phyloP scores from a whole-genome alignment of 2,329 filamentous ascomycete species.

The Sarocladium oryzae region DNA sequence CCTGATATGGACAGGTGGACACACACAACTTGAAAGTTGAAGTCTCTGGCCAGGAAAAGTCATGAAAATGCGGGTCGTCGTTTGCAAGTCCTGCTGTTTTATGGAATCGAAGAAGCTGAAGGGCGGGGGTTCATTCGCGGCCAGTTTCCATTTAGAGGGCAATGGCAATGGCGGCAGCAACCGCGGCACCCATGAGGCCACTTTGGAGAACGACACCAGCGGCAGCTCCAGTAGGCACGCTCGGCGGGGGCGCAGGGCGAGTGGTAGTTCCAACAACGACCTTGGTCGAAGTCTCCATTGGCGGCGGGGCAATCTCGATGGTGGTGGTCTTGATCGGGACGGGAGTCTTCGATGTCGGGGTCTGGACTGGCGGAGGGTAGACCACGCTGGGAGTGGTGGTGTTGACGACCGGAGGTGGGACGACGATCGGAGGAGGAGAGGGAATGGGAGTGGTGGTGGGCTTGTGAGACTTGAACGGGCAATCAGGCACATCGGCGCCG shows the following conservation, averaged over 20 bases:
- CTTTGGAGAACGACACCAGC: constrained; percentile 2
- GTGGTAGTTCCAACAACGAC: constrained; percentile 2
- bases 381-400: constrained; percentile 24
- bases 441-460: constrained; percentile 13
- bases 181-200: constrained; percentile 1
- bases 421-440: constrained; percentile 2
- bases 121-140: neutral
- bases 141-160: neutral
- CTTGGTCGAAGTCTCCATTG: constrained; percentile 3
- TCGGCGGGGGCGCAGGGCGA: neutral
- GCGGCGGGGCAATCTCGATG: constrained; percentile 12
- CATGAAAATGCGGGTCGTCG: neutral
- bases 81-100: neutral
- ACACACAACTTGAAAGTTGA: neutral
- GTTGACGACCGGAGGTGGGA: constrained; percentile 18
- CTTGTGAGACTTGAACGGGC: constrained; percentile 23
- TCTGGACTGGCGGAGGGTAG: constrained; percentile 16
- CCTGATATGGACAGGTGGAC: neutral
- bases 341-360: constrained; percentile 12
- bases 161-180: constrained; percentile 7
- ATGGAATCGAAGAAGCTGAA: neutral
- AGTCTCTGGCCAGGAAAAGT: neutral
- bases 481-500: constrained; percentile 36
- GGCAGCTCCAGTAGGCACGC: constrained; percentile 1
- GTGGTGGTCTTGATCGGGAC: constrained; percentile 10